Conservation (phyloP, 2,329 filamentous ascomycete species). For the Trichoderma citrinoviride region DNA sequence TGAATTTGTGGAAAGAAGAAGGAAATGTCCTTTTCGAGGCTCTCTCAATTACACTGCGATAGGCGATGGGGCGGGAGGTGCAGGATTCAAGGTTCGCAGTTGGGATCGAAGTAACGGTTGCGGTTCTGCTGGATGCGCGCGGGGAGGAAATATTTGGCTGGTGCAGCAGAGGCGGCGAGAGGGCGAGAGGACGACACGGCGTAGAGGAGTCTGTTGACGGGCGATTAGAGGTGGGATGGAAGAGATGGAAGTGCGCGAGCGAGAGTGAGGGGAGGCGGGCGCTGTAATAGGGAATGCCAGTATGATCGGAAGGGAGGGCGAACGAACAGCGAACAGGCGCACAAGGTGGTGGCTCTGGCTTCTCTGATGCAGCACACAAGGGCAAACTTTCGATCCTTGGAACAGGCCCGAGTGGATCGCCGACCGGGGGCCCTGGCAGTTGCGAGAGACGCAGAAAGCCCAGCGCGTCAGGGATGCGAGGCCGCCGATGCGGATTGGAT, state of each 20-base stretch:
- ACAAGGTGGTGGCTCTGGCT: constrained; percentile 13
- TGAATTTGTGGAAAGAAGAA: not conserved
- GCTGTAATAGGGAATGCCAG: constrained; percentile 25
- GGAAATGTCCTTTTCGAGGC: not conserved
- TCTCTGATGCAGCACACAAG: constrained; percentile 23
- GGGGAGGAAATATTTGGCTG: no score
- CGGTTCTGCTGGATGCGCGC: not conserved
- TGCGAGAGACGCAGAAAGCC: constrained; percentile 12
- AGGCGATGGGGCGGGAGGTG: not conserved
- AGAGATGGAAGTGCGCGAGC: constrained; percentile 1
- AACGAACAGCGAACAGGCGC: not conserved
- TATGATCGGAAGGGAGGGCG: constrained; percentile 22
- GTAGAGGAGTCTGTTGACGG: not conserved
- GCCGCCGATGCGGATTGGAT: constrained; percentile 20
- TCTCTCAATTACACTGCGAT: not conserved
- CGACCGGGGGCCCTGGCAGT: constrained; percentile 22
- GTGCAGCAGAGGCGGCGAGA: no score
- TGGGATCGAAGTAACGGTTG: not conserved
- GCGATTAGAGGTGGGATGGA: constrained; percentile 12
- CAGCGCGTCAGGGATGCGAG: constrained; percentile 16
- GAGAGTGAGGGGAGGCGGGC: constrained; percentile 20
- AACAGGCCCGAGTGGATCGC: constrained; percentile 26
- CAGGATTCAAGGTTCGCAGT: not conserved
- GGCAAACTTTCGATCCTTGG: constrained; percentile 22
- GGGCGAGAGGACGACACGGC: not conserved